These are phyloP conservation scores for Copromyces sp. DNA, from an alignment of 495 filamentous ascomycete species.

Conservation along the genomic window DNA sequence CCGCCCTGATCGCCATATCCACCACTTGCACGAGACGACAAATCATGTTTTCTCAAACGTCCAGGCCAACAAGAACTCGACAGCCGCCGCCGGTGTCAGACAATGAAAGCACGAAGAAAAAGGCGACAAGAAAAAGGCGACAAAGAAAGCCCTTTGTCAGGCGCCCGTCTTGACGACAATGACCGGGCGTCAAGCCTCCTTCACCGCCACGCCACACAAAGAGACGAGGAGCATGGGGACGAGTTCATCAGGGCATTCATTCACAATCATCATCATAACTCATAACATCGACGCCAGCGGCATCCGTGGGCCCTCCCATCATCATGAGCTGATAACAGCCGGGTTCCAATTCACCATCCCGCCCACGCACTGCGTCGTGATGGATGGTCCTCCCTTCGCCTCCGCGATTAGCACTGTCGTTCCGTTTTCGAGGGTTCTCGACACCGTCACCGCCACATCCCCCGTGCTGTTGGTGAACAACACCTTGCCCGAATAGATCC, in stretches of 20 bases:
- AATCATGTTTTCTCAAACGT: not conserved
- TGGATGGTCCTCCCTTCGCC: not conserved
- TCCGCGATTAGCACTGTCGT: not conserved
- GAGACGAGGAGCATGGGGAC: not conserved
- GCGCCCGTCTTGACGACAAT: not conserved
- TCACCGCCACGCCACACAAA: not conserved
- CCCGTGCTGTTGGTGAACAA: slow-evolving; percentile 10
- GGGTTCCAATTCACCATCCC: not conserved
- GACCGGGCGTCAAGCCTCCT: not conserved
- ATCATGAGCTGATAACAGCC: not conserved
- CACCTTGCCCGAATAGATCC: slow-evolving; percentile 15
- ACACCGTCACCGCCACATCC: slow-evolving; percentile 12
- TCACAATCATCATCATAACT: not conserved
- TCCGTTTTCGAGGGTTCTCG: not conserved
- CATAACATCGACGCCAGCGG: not conserved
- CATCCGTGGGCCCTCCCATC: not conserved
- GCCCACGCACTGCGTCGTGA: not conserved
- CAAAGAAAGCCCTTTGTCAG: not conserved
- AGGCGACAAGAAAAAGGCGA: not conserved
- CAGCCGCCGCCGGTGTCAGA: not conserved
- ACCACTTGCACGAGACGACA: not conserved
- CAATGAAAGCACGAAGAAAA: not conserved
- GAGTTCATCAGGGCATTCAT: not conserved
- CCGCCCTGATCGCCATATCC: not conserved
- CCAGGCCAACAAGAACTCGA: not conserved